Evolutionary conservation across 768 basidiomycete species (phyloP).

Genomic region (Auriscalpium vulgare): DNA sequence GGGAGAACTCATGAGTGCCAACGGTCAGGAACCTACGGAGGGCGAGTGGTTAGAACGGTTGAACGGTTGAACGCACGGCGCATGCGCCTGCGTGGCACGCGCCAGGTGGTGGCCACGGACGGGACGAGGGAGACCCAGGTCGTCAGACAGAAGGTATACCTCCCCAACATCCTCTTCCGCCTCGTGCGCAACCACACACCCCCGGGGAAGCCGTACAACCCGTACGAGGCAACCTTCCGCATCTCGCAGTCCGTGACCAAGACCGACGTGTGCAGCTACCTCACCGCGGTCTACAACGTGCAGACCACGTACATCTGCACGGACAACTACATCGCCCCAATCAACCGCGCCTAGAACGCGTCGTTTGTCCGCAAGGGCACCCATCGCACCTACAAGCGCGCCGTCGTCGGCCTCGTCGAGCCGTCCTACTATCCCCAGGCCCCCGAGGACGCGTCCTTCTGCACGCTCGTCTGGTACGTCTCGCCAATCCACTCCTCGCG

Average conservation of each 20-base stretch:
- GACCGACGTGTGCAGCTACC: constrained; percentile 83
- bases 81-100: constrained; percentile 61
- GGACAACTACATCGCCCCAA: constrained; percentile 74
- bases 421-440: constrained; percentile 91
- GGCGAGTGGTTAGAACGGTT: constrained; percentile 51
- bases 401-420: constrained; percentile 83
- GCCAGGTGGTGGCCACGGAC: constrained; percentile 25
- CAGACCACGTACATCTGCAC: constrained; percentile 91
- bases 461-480: constrained; percentile 41
- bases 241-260: constrained; percentile 87
- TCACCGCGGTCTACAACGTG: constrained; percentile 79
- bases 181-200: constrained; percentile 80
- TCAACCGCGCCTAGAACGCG: constrained; percentile 22
- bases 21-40: constrained; percentile 33
- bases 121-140: constrained; percentile 43
- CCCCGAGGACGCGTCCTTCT: constrained; percentile 42
- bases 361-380: constrained; percentile 23
- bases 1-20: constrained; percentile 35
- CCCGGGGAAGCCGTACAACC: constrained; percentile 77
- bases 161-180: constrained; percentile 80
- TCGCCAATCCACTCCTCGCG: constrained; percentile 59
- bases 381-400: constrained; percentile 75
- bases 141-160: constrained; percentile 77
- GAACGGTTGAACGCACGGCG: constrained; percentile 52
- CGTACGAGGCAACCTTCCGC: constrained; percentile 91